Conservation (phyloP, 495 filamentous ascomycete species). For the Astrothelium subdiscretum region DNA sequence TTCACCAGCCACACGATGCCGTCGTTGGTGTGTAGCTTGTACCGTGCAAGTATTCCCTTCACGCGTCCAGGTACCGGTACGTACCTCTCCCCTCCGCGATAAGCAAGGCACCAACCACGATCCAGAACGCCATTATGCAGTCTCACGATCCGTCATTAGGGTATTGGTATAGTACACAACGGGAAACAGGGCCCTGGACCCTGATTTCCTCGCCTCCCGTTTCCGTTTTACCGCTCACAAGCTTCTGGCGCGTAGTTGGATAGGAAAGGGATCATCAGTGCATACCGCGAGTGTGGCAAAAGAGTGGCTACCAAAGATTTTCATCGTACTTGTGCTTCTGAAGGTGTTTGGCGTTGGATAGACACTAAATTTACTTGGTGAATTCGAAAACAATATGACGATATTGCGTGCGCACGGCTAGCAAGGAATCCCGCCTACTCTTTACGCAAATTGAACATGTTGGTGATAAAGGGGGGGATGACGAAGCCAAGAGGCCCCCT, state of each 20-base stretch:
- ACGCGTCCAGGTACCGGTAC: background rate
- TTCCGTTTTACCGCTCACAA: background rate
- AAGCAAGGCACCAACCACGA: background rate
- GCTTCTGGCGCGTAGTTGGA: background rate
- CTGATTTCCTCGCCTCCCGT: background rate
- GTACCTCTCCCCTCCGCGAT: background rate
- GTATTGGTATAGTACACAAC: background rate
- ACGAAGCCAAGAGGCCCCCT: no score
- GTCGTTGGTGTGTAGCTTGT: background rate
- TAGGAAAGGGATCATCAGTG: background rate
- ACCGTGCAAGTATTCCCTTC: background rate
- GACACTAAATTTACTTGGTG: no score
- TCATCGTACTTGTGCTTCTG: no score
- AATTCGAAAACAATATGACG: no score
- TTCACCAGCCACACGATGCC: background rate
- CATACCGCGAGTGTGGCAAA: no score
- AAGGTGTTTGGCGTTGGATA: no score
- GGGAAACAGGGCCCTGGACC: background rate
- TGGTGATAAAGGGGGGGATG: no score
- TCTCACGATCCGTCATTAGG: background rate
- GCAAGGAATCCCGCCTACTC: no score
- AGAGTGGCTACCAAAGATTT: no score
- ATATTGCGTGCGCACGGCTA: no score
- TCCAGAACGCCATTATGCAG: background rate
- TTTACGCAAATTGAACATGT: no score